Conservation (phyloP, 495 filamentous ascomycete genomes). For the Aspergillus campestris region DNA sequence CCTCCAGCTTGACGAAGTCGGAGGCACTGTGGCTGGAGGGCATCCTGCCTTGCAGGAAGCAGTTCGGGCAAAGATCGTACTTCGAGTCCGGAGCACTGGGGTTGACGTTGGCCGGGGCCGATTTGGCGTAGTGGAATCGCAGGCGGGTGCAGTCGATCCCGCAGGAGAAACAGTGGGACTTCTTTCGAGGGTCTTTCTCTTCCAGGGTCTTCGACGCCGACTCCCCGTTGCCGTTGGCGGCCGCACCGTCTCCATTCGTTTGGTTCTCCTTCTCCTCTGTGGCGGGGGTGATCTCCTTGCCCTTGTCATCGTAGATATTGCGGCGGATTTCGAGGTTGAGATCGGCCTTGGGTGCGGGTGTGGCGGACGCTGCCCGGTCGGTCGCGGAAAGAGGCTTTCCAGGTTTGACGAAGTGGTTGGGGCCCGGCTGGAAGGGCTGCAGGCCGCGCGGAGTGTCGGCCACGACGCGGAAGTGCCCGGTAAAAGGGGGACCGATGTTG, state of each 20-base stretch:
- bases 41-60: slow-evolving; percentile 73
- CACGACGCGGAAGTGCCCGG: slow-evolving; percentile 90
- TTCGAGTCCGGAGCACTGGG: slow-evolving; percentile 52
- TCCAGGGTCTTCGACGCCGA: slow-evolving; percentile 50
- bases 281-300: slow-evolving; percentile 66
- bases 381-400: slow-evolving; percentile 65
- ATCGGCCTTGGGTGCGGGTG: slow-evolving; percentile 63
- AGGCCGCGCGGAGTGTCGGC: slow-evolving; percentile 92
- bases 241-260: slow-evolving; percentile 63
- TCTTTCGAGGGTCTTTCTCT: slow-evolving; percentile 56
- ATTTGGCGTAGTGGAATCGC: slow-evolving; percentile 77
- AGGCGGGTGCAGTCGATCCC: slow-evolving; percentile 87
- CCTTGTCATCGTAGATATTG: slow-evolving; percentile 89
- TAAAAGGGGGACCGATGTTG: slow-evolving; percentile 92
- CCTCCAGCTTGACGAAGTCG: slow-evolving; percentile 82
- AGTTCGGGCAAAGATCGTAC: slow-evolving; percentile 82
- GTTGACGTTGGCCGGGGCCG: slow-evolving; percentile 46
- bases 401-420: slow-evolving; percentile 61
- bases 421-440: slow-evolving; percentile 86
- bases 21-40: slow-evolving; percentile 61
- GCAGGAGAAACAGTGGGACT: slow-evolving; percentile 78
- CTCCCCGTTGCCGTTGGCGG: slow-evolving; percentile 49
- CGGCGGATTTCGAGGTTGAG: slow-evolving; percentile 84
- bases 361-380: slow-evolving; percentile 65
- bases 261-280: slow-evolving; percentile 54